phyloP scores from a whole-genome alignment of 1,284 basidiomycete genomes.

The Austroboletus novae-zelandiae region DNA sequence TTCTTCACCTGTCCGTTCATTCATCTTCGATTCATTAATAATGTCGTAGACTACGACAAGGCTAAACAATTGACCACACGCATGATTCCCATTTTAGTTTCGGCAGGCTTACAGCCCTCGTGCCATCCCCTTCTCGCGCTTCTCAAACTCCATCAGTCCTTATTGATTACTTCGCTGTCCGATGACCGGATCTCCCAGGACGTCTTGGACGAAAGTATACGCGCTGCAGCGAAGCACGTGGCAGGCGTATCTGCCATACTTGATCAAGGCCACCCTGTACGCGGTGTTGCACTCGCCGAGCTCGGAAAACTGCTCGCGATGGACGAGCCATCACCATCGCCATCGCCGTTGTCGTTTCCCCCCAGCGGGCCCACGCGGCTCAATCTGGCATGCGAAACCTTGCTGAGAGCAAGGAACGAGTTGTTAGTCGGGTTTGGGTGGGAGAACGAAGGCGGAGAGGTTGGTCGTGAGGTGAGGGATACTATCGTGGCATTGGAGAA shows the following conservation, averaged over 20 bases:
- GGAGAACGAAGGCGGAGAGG: slow-evolving; percentile 58
- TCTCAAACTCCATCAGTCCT: slow-evolving; percentile 62
- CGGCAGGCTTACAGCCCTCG: slow-evolving; percentile 54
- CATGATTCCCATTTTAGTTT: slow-evolving; percentile 58
- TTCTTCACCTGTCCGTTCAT: not conserved
- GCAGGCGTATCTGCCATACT: slow-evolving; percentile 58
- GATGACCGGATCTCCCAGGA: slow-evolving; percentile 40
- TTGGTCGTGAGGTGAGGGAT: slow-evolving; percentile 57
- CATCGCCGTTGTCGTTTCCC: slow-evolving; percentile 44
- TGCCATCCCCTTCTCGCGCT: slow-evolving; percentile 78
- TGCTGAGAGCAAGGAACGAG: slow-evolving; percentile 60
- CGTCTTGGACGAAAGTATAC: slow-evolving; percentile 60
- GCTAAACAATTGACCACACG: slow-evolving; percentile 62
- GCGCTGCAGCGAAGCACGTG: slow-evolving; percentile 54
- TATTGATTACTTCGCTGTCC: slow-evolving; percentile 57
- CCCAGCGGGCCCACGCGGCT: slow-evolving; percentile 64
- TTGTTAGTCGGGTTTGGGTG: slow-evolving; percentile 62
- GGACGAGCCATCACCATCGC: slow-evolving; percentile 57
- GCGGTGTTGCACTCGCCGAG: slow-evolving; percentile 75
- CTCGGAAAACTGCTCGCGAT: slow-evolving; percentile 79
- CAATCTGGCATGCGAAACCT: slow-evolving; percentile 58
- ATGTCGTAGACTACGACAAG: slow-evolving; percentile 48
- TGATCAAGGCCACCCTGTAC: slow-evolving; percentile 71
- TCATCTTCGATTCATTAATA: not conserved
- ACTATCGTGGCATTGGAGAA: slow-evolving; percentile 58